Evolutionary conservation across 257 asterid species (phyloP).

Genomic region (Verbena officinalis): DNA sequence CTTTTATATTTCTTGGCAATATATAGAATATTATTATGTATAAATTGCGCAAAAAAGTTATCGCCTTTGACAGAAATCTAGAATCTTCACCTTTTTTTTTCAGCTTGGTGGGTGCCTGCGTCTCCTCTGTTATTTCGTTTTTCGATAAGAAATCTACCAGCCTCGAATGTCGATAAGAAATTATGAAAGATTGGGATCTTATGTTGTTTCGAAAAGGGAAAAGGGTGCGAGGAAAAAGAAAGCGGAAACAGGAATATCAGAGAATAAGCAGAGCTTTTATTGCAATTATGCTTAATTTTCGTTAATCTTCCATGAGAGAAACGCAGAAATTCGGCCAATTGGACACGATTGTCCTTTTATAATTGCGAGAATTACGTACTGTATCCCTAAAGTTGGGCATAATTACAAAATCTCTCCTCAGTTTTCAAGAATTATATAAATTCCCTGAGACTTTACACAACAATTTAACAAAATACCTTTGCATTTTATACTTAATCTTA

Average conservation of each 20-base stretch:
- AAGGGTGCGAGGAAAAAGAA: not conserved
- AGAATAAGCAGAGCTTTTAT: not conserved
- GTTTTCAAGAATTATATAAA: too few relatives aligned
- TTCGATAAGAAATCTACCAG: not conserved
- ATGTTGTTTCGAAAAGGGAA: not conserved
- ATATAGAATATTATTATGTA: constrained; percentile 9
- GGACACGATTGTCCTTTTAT: not conserved
- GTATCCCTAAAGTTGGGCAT: too few relatives aligned
- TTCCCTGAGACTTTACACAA: too few relatives aligned
- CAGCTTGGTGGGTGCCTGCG: constrained; percentile 47
- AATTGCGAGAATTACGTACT: too few relatives aligned
- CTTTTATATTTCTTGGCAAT: constrained; percentile 8
- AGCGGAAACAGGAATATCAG: not conserved
- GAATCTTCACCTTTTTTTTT: constrained; percentile 37
- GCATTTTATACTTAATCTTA: too few relatives aligned
- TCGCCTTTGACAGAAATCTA: constrained; percentile 41
- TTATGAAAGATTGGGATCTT: constrained; percentile 28
- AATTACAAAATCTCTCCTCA: too few relatives aligned
- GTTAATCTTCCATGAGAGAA: not conserved
- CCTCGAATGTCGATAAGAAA: constrained; percentile 13
- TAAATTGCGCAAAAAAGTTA: constrained; percentile 39
- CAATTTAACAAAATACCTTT: too few relatives aligned
- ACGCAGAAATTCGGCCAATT: constrained; percentile 19
- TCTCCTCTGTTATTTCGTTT: constrained; percentile 41
- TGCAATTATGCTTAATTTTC: constrained; percentile 4